Conservation (phyloP, 1,139 yeast genomes). For the Blastobotrys persicus region DNA sequence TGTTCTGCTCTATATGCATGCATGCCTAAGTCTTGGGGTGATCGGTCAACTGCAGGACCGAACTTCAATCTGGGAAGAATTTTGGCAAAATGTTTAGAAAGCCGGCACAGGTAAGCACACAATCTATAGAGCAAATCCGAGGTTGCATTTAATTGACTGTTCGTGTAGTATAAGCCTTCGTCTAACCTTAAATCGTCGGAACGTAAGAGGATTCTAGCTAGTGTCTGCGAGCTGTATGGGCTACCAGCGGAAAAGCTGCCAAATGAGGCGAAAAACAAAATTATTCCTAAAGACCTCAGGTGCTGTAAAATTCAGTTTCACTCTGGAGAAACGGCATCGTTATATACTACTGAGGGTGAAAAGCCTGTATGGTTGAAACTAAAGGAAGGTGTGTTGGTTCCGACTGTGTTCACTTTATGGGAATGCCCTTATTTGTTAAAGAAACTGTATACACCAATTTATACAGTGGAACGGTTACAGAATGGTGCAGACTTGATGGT, state of each 20-base stretch:
- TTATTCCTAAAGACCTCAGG: slow-evolving; percentile 63
- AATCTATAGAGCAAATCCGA: too few species aligned
- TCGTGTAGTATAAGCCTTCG: slow-evolving; percentile 66
- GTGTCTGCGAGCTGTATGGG: slow-evolving; percentile 47
- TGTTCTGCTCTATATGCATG: too few species aligned
- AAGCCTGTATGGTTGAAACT: slow-evolving; percentile 70
- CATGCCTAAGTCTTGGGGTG: too few species aligned
- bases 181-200: slow-evolving; percentile 84
- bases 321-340: slow-evolving; percentile 55
- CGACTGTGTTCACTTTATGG: slow-evolving; percentile 76
- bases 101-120: slow-evolving; percentile 45
- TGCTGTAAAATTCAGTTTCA: slow-evolving; percentile 63
- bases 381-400: slow-evolving; percentile 53
- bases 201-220: slow-evolving; percentile 56
- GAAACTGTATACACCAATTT: slow-evolving; percentile 64
- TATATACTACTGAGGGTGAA: slow-evolving; percentile 62
- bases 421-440: slow-evolving; percentile 65
- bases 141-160: too few species aligned
- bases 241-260: slow-evolving; percentile 47
- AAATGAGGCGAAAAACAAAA: slow-evolving; percentile 46
- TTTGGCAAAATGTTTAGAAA: slow-evolving; percentile 62
- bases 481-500: slow-evolving; percentile 90
- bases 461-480: slow-evolving; percentile 60
- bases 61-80: too few species aligned
- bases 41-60: too few species aligned